Evolutionary conservation across 805 yeast genomes (phyloP).

Genomic region (Yamadazyma endophytica): DNA sequence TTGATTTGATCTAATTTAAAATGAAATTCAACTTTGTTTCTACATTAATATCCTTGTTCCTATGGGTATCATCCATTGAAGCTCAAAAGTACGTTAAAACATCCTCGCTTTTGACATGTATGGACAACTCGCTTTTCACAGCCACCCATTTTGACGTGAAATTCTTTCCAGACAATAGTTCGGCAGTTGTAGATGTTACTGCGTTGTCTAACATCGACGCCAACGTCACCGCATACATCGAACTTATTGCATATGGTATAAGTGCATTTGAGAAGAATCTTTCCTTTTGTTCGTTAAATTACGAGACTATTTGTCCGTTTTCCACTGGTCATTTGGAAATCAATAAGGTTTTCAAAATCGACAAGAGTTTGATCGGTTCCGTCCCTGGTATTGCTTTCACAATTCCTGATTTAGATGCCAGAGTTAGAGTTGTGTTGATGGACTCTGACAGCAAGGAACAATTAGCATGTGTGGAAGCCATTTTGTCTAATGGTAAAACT

Average conservation of each 20-base stretch:
- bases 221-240: constrained; percentile 60
- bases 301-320: constrained; percentile 69
- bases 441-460: constrained; percentile 40
- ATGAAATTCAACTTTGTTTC: too few species aligned
- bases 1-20: too few species aligned
- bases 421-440: constrained; percentile 71
- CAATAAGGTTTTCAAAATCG: constrained; percentile 43
- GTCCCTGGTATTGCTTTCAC: constrained; percentile 86
- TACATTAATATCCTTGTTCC: too few species aligned
- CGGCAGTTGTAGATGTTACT: constrained; percentile 62
- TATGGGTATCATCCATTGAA: neutral
- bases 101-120: constrained; percentile 81
- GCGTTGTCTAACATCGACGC: constrained; percentile 79
- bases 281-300: constrained; percentile 58
- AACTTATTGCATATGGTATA: constrained; percentile 78
- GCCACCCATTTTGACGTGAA: constrained; percentile 78
- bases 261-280: constrained; percentile 51
- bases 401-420: constrained; percentile 92
- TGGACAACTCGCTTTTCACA: constrained; percentile 82
- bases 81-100: constrained; percentile 40
- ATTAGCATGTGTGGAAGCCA: constrained; percentile 91
- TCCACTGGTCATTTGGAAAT: constrained; percentile 83
- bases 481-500: constrained; percentile 81
- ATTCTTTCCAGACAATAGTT: constrained; percentile 61
- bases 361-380: constrained; percentile 36